phyloP scores from a whole-genome alignment of 345 rosid species.

The Tarenaya hassleriana region DNA sequence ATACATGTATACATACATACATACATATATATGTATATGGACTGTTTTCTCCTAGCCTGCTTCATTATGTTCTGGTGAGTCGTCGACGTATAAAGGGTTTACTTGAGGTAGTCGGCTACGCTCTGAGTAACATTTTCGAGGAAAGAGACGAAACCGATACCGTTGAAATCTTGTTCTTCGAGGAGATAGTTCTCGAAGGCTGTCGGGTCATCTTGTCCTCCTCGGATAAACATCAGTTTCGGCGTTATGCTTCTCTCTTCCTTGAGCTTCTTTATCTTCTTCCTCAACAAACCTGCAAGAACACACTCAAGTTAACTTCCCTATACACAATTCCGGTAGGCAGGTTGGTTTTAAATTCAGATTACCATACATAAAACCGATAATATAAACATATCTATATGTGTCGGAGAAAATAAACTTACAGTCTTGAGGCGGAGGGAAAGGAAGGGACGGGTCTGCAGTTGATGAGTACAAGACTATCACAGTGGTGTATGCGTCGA shows the following conservation, averaged over 20 bases:
- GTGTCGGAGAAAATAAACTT: too few relatives aligned
- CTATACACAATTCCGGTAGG: too few relatives aligned
- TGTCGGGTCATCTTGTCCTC: slow-evolving; percentile 80
- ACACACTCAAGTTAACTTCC: too few relatives aligned
- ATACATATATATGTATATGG: too few relatives aligned
- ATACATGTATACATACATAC: too few relatives aligned
- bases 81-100: too few relatives aligned
- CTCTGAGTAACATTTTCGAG: slow-evolving; percentile 75
- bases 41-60: too few relatives aligned
- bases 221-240: slow-evolving; percentile 70
- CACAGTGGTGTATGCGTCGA: slow-evolving; percentile 82
- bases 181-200: slow-evolving; percentile 81
- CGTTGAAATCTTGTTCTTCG: slow-evolving; percentile 95
- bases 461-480: slow-evolving; percentile 89
- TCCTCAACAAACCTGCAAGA: slow-evolving; percentile 81
- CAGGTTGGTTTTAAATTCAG: too few relatives aligned
- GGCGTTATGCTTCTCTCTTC: slow-evolving; percentile 87
- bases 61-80: too few relatives aligned
- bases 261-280: slow-evolving; percentile 74
- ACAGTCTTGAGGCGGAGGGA: slow-evolving; percentile 96
- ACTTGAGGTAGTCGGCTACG: slow-evolving; percentile 71
- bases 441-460: slow-evolving; percentile 77
- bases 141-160: slow-evolving; percentile 84
- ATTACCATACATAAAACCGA: too few relatives aligned
- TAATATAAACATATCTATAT: too few relatives aligned